Evolutionary conservation across 345 rosid species (phyloP).

Genomic region (Rhodamnia argentea): DNA sequence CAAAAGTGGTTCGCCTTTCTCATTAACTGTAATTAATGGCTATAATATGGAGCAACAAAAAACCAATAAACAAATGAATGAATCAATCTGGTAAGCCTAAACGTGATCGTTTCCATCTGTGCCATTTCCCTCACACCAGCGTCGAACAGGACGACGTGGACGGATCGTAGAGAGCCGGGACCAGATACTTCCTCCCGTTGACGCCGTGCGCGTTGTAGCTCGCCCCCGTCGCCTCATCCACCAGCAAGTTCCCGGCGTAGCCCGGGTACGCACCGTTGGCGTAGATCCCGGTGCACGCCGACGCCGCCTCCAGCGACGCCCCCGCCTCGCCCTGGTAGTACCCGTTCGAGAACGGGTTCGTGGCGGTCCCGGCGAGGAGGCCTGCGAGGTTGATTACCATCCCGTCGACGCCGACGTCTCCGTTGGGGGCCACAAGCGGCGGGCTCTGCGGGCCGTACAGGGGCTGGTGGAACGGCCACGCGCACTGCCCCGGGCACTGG

Average conservation of each 20-base stretch:
- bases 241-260: conserved; percentile 52
- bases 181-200: conserved; percentile 62
- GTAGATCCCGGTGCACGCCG: conserved; percentile 73
- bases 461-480: conserved; percentile 40
- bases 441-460: neutral
- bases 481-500: conserved; percentile 33
- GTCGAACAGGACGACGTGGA: conserved; percentile 41
- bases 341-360: conserved; percentile 74
- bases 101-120: neutral
- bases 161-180: conserved; percentile 79
- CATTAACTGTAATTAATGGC: neutral
- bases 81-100: neutral
- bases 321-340: conserved; percentile 67
- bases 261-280: conserved; percentile 86
- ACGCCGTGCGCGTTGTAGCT: conserved; percentile 74
- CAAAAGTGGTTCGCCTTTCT: neutral
- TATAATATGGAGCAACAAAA: neutral
- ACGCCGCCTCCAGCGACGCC: conserved; percentile 78
- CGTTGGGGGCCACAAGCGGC: conserved; percentile 14
- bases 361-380: conserved; percentile 57
- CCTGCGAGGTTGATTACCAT: conserved; percentile 59
- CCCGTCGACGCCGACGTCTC: conserved; percentile 36
- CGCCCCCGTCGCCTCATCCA: conserved; percentile 55
- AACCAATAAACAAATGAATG: neutral
- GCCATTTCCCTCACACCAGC: conserved; percentile 21